phyloP scores from a whole-genome alignment of 2,329 filamentous ascomycete genomes.

The Emmonsia crescens region DNA sequence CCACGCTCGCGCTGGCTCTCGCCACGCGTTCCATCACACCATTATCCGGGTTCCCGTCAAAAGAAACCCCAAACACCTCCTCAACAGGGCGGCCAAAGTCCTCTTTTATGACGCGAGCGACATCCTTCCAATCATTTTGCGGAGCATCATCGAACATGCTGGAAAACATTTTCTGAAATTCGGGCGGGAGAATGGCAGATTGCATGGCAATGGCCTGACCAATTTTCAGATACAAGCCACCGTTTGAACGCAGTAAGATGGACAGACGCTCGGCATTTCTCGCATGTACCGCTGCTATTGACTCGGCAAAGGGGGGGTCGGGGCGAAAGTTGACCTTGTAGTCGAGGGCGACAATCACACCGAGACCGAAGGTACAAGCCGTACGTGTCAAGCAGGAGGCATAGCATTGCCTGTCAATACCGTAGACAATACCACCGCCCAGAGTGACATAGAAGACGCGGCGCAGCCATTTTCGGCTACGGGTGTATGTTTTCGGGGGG shows the following conservation, averaged over 20 bases:
- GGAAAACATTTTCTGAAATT: constrained; percentile 93
- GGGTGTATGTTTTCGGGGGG: constrained; percentile 59
- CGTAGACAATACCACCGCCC: constrained; percentile 52
- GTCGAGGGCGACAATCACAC: constrained; percentile 72
- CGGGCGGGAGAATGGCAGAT: constrained; percentile 80
- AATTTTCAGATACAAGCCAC: constrained; percentile 92
- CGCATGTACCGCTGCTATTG: constrained; percentile 65
- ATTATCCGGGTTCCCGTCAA: constrained; percentile 52
- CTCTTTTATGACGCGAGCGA: constrained; percentile 72
- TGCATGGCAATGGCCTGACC: constrained; percentile 99
- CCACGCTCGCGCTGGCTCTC: constrained; percentile 74
- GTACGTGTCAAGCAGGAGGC: constrained; percentile 70
- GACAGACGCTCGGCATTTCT: constrained; percentile 78
- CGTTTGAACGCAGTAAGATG: constrained; percentile 71
- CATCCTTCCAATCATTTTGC: constrained; percentile 77
- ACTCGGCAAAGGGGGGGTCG: constrained; percentile 61
- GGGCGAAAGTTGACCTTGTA: constrained; percentile 95
- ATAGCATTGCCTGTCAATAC: constrained; percentile 63
- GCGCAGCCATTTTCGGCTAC: constrained; percentile 64
- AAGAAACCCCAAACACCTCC: constrained; percentile 86
- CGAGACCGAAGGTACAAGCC: constrained; percentile 67
- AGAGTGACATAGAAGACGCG: constrained; percentile 54
- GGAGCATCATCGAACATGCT: constrained; percentile 97
- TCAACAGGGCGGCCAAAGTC: constrained; percentile 80
- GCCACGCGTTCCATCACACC: constrained; percentile 61